Evolutionary conservation across 1,284 basidiomycete species (phyloP), one percentile per base, ranked within the genome.

Genomic region (Melanopsichium pennsylvanicum): DNA sequence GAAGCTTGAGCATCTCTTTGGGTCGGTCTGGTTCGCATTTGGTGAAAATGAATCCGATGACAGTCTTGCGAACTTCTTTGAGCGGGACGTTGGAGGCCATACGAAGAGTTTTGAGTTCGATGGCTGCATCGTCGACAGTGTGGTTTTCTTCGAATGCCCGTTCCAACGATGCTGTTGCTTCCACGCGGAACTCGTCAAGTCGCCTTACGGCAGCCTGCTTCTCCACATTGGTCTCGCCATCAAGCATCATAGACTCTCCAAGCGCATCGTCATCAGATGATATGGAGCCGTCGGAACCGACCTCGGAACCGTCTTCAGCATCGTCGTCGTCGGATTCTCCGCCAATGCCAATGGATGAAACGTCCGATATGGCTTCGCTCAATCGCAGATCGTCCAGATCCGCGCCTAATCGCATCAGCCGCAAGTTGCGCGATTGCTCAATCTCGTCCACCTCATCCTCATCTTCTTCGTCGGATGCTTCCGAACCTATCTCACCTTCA

Each of bases 61-160:
- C 91, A 13, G 88, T 88, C 79, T 89, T 88, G 46, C 89, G 86
- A 39, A 95, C 92, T 60, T 87, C 85, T 16, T 85, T 84, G 22
- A 93, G 85, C 4, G 90, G 86, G 38, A 94, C 93, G 77, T 95
- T 95, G 70, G 88, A 90, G 35, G 92, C 91, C 93, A 95, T 95
- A 39, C 93, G 88, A 47, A 95, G 85, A 44, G 92, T 95, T 84
- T 94, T 95, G 70, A 95, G 86, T 79, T 95, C 92, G 71, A 95
- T 91, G 0, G 91, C 86, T 1, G 92, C 92, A 82, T 95, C 92
- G 74, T 94, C 92, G 45, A 93, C 87, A 5, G 89, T 90, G 83
- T 95, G 93, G 2, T 86, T 88, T 82, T 95, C 93, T n/a, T 87
- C 85, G 80, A 93, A 93, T 19, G 93, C 92, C 54, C 93, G 89